Conservation (phyloP, 441 rosid species). For the Pelargonium fulgidum region DNA sequence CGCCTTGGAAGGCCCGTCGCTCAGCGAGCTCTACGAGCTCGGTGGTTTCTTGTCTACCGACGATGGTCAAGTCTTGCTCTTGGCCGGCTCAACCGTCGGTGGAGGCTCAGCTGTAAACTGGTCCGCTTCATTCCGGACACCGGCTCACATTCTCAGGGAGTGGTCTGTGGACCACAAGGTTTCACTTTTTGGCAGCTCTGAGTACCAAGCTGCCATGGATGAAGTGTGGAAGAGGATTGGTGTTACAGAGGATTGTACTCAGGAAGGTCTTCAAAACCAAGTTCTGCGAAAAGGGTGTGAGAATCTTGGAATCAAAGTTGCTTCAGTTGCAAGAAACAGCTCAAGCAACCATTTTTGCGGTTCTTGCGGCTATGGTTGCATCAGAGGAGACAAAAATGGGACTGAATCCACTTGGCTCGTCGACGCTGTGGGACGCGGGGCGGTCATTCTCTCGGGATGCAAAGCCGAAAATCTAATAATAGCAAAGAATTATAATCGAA, state of each 20-base stretch:
- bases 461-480: constrained; percentile 62
- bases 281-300: constrained; percentile 66
- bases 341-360: constrained; percentile 71
- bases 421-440: constrained; percentile 56
- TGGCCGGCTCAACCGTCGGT: constrained; percentile 69
- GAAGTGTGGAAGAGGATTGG: constrained; percentile 65
- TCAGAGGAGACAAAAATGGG: constrained; percentile 70
- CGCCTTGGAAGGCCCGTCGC: constrained; percentile 56
- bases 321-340: constrained; percentile 52
- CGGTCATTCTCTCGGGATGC: constrained; percentile 69
- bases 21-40: constrained; percentile 42
- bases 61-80: constrained; percentile 39
- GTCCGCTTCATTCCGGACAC: constrained; percentile 64
- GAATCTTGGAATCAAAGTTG: constrained; percentile 49
- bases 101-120: constrained; percentile 49
- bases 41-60: constrained; percentile 38
- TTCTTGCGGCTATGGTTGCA: constrained; percentile 73
- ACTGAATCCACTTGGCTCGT: constrained; percentile 75
- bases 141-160: constrained; percentile 48
- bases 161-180: constrained; percentile 54
- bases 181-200: constrained; percentile 37
- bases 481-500: constrained; percentile 27
- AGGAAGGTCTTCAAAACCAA: constrained; percentile 69
- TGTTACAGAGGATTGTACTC: constrained; percentile 46
- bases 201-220: constrained; percentile 59